Conservation (phyloP, 2,329 filamentous ascomycete genomes). For the Cladophialophora carrionii region DNA sequence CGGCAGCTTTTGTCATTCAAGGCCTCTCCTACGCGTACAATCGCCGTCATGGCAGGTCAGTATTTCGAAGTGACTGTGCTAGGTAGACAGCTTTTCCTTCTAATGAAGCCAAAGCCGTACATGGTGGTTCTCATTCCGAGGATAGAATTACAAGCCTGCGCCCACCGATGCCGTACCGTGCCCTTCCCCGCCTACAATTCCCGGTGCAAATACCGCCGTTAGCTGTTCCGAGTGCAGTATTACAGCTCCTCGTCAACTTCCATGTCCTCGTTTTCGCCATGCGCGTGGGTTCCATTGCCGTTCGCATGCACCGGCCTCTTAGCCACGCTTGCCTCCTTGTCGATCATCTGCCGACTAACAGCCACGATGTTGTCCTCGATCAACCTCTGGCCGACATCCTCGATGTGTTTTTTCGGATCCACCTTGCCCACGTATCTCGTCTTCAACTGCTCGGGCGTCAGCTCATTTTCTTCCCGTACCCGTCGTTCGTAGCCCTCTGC, state of each 20-base stretch:
- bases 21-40: background rate
- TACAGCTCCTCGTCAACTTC: constrained; percentile 67
- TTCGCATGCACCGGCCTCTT: constrained; percentile 61
- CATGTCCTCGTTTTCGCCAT: constrained; percentile 62
- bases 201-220: background rate
- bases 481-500: constrained; percentile 98
- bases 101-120: constrained; percentile 26
- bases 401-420: constrained; percentile 98
- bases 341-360: constrained; percentile 98
- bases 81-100: background rate
- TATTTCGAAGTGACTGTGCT: background rate
- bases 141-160: constrained; percentile 25
- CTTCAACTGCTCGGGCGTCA: constrained; percentile 97
- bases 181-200: constrained; percentile 7
- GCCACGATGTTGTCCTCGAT: constrained; percentile 99
- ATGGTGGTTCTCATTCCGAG: constrained; percentile 12
- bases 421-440: constrained; percentile 98
- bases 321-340: constrained; percentile 95
- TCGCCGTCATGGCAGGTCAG: background rate
- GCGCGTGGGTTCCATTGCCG: constrained; percentile 41
- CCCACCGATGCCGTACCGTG: background rate
- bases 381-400: constrained; percentile 91
- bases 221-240: constrained; percentile 18
- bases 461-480: constrained; percentile 96
- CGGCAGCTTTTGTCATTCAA: background rate